Evolutionary conservation across 306 rosid species (phyloP).

Genomic region (Trichosanthes truncata): DNA sequence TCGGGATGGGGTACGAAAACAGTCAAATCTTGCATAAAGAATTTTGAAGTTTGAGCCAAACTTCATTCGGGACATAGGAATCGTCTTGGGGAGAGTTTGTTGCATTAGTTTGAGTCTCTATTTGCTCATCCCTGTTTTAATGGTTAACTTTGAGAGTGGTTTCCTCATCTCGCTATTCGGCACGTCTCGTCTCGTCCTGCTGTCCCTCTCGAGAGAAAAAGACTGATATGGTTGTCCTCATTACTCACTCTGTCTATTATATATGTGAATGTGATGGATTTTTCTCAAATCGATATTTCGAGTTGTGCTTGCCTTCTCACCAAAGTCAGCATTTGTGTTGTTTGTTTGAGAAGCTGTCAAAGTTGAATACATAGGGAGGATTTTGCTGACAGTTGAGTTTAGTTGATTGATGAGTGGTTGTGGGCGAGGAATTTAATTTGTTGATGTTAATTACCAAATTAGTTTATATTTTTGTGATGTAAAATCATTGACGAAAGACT

Average conservation of each 20-base stretch:
- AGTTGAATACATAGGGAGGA: neutral
- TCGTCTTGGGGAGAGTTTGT: neutral
- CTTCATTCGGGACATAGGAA: neutral
- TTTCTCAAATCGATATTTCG: neutral
- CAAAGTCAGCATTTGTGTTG: neutral
- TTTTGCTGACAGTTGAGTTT: neutral
- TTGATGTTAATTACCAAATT: neutral
- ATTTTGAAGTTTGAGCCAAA: neutral
- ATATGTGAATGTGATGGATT: neutral
- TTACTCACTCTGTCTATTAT: neutral
- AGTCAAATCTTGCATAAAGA: constrained; percentile 4
- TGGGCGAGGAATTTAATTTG: neutral
- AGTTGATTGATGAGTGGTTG: neutral
- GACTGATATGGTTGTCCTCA: neutral
- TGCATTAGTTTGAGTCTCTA: constrained; percentile 4
- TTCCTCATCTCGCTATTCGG: neutral
- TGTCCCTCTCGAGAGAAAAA: neutral
- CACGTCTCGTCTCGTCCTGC: neutral
- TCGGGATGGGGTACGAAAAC: neutral
- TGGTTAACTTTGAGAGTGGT: neutral
- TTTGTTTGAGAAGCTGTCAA: neutral
- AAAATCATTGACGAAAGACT: neutral
- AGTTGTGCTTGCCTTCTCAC: neutral
- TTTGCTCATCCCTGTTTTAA: neutral
- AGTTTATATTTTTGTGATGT: neutral